Conservation (phyloP, 2,329 filamentous ascomycete species). For the Phoma herbarum region DNA sequence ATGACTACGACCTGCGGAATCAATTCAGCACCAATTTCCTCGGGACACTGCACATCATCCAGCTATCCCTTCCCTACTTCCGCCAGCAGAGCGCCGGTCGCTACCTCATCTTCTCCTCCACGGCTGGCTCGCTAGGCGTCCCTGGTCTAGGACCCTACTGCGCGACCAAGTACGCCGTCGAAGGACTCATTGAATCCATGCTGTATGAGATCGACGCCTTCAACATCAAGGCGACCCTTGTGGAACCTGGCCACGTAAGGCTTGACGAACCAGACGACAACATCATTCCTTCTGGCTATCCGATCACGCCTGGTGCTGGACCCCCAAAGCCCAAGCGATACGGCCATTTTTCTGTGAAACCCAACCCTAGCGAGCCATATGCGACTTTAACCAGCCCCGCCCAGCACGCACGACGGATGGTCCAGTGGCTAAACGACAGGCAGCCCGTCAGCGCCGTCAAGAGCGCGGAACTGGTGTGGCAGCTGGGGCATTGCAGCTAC, state of each 20-base stretch:
- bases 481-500: constrained; percentile 93
- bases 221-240: constrained; percentile 91
- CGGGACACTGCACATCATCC: constrained; percentile 92
- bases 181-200: constrained; percentile 95
- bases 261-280: constrained; percentile 78
- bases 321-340: constrained; percentile 72
- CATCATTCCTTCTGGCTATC: constrained; percentile 28
- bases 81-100: constrained; percentile 76
- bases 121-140: constrained; percentile 89
- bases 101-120: constrained; percentile 95
- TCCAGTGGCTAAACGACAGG: constrained; percentile 92
- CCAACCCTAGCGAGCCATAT: constrained; percentile 79
- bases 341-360: constrained; percentile 91
- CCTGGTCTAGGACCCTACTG: constrained; percentile 94
- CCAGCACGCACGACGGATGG: constrained; percentile 86
- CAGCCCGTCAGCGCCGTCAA: constrained; percentile 94
- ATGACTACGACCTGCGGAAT: constrained; percentile 91
- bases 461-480: constrained; percentile 91
- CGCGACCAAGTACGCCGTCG: constrained; percentile 95
- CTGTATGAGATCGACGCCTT: constrained; percentile 92
- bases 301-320: constrained; percentile 41
- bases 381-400: constrained; percentile 79
- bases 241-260: constrained; percentile 88
- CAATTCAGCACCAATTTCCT: constrained; percentile 99
- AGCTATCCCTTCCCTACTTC: constrained; percentile 87